Base-by-base conservation (phyloP, 176 grass and related monocot species). In the Cocos nucifera region DNA sequence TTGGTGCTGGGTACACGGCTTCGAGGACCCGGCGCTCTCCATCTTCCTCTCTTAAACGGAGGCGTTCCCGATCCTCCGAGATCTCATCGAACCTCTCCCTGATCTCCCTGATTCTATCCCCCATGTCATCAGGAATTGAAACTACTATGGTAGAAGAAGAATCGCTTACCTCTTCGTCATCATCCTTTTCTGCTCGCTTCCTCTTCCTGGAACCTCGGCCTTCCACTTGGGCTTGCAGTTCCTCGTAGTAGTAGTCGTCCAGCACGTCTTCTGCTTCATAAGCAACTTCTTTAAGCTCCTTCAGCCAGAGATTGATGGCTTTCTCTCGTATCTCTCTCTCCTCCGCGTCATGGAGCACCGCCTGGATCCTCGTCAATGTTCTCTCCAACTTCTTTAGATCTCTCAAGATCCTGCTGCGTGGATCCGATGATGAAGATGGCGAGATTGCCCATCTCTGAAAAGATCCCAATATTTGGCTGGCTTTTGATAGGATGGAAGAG, bases 81-180 rank as follows among this genome's bases (percentile, higher is more conserved):
- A 85, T 75, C 55, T 85, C 82, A 28, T 79, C 71, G 22, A 85
- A 78, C 4, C 15, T 25, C 30, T 6, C 28, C 54, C 15, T 66
- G 22, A 77, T 76, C 15, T 66, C 4, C 50, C 52, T 67, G 17
- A 84, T 84, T 59, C 65, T 75, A 55, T 70, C 30, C 18, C 10
- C 48, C 15, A 19, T 52, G 69, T 1, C 49, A 6, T 52, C 16
- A 51, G 49, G 4, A 30, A 60, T 19, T 49, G 50, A 5, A 5
- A 2, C 24, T 49, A 0, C 6, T 27, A 27, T 61, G 1, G 60
- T 5, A 14, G 28, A 4, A 51, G 35, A 50, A 51, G 15, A 22
- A 50, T 4, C 21, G 6, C 6, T 49, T 26, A 18, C 4, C 7
- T 19, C 39, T 19, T 72, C 4, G 15, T 17, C 12, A 3, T 49